A percentile compares a stretch with the other conserved stretches of the same genome.
phyloP scores from a whole-genome alignment of 163 green algal genomes.

The Chlamydomonas reinhardtii region DNA sequence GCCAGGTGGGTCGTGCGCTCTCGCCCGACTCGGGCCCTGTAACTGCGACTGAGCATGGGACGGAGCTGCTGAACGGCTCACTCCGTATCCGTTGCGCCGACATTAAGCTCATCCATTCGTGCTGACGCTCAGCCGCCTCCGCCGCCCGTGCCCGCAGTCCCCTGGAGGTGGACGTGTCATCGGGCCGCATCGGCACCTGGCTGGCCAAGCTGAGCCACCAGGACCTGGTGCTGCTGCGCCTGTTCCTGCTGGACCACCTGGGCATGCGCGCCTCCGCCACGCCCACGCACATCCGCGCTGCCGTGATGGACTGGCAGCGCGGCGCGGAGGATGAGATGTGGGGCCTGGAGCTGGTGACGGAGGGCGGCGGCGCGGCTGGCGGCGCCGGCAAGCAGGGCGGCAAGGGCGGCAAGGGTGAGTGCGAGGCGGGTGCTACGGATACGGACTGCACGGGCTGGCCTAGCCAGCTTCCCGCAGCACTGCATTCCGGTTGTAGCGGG shows the following conservation, averaged over 20 bases:
- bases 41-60: too few relatives aligned
- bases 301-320: neutral
- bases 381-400: neutral
- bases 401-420: neutral
- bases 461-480: too few relatives aligned
- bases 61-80: too few relatives aligned
- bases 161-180: neutral
- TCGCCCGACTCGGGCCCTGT: neutral
- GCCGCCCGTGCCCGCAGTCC: neutral
- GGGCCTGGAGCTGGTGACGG: neutral
- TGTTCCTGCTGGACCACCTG: slow-evolving; percentile 23
- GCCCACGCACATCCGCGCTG: neutral
- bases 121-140: too few relatives aligned
- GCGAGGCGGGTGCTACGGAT: neutral
- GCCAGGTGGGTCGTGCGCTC: neutral
- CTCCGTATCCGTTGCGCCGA: too few relatives aligned
- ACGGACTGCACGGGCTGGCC: neutral
- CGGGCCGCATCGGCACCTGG: neutral
- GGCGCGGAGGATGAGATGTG: neutral
- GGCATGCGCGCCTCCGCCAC: neutral
- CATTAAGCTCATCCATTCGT: too few relatives aligned
- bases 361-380: neutral
- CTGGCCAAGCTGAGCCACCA: neutral
- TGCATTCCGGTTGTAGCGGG: too few relatives aligned
- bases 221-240: slow-evolving; percentile 14